A percentile compares a stretch with the other conserved stretches of the same genome.
Evolutionary conservation across 2,329 filamentous ascomycete species (phyloP).

Genomic region (Aspergillus thermomutatus): DNA sequence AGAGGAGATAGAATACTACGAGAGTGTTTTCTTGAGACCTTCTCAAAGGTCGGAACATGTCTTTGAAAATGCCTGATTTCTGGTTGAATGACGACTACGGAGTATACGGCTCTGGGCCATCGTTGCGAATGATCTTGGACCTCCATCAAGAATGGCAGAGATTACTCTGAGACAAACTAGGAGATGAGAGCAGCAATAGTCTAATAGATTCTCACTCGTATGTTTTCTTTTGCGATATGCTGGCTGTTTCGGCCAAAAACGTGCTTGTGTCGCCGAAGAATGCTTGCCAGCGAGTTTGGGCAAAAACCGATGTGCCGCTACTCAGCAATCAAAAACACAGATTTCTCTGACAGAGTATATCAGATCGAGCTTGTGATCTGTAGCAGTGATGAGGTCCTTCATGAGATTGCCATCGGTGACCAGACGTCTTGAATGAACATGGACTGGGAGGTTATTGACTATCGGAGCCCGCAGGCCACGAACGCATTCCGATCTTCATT

Average conservation of each 20-base stretch:
- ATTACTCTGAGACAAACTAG: not conserved
- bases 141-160: not conserved
- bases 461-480: not conserved
- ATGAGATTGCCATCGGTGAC: not conserved
- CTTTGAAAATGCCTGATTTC: not conserved
- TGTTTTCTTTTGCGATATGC: not conserved
- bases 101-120: not conserved
- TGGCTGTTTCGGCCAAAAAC: not conserved
- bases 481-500: constrained; percentile 4
- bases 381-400: not conserved
- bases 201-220: not conserved
- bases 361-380: not conserved
- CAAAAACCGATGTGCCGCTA: not conserved
- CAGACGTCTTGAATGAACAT: not conserved
- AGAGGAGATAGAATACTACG: not conserved
- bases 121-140: not conserved
- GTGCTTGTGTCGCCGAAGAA: not conserved
- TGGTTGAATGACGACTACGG: not conserved
- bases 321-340: too few relatives aligned
- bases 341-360: not conserved
- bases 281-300: not conserved
- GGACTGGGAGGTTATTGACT: not conserved
- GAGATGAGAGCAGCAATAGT: not conserved
- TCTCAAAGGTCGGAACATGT: not conserved
- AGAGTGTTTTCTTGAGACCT: not conserved